Base-by-base conservation (phyloP, 2,329 filamentous ascomycete species). In the Penicillium sp. region DNA sequence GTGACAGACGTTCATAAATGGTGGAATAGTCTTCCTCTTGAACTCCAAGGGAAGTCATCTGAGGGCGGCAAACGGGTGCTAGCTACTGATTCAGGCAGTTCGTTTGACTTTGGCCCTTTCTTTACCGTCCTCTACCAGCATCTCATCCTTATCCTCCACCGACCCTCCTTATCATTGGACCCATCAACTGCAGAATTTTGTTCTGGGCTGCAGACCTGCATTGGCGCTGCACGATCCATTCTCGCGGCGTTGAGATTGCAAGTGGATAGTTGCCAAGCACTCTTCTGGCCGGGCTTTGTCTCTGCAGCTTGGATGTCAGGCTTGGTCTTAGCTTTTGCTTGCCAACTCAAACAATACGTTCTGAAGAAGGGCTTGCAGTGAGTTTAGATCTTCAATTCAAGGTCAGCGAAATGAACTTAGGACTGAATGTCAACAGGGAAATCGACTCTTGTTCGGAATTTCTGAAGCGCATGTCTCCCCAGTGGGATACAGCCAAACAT, bases 111-210 rank as follows among this genome's bases (percentile, higher is more conserved):
- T 28, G 64, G 64, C 6, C 70, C 71, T 2, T 74, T 74, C 47
- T 75, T 75, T 58, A 73, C 70, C 36, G 63, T 74, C n/a, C 62
- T 74, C 7, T 75, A 74, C 46, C 71, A 75, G 45, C 71, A 74
- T 45, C 65, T 75, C 4, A 66, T 74, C 43, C 61, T 75, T 38
- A 64, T 74, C 10, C 70, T 75, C 49, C 68, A 73, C 51, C 69
- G 72, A 7, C 72, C 72, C 15, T 67, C 66, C 7, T 56, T 75
- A n/a, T 74, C 71, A 18, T 65, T 74, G 13, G 64, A 68, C 36
- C 68, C 71, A 6, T 65, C 64, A 2, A 71, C 69, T 1, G 65
- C 72, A 0, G 71, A 73, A 49, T 75, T 75, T 46, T 70, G 70
- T 38, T 74, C 73, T 15, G 71, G 69, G 3, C 52, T 75, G 8